phyloP scores from a whole-genome alignment of 306 rosid genomes.

The Vigna radiata region DNA sequence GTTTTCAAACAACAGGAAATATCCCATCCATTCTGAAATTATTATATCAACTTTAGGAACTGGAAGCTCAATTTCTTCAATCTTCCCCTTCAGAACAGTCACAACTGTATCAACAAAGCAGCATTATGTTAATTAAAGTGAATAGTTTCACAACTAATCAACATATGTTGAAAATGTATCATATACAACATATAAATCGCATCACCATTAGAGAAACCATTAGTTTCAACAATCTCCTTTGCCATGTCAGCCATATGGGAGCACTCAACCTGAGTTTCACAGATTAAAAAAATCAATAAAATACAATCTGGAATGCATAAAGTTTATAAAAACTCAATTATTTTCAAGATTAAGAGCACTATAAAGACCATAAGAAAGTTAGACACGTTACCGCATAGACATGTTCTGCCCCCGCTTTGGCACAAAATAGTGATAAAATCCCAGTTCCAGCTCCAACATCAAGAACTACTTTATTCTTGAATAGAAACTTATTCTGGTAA shows the following conservation, averaged over 20 bases:
- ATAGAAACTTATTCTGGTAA: conserved; percentile 87
- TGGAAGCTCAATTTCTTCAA: conserved; percentile 96
- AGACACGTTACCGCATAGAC: conserved; percentile 79
- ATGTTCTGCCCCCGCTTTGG: conserved; percentile 94
- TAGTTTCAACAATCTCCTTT: conserved; percentile 85
- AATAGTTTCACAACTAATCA: background rate
- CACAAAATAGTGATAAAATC: conserved; percentile 93
- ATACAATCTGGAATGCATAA: background rate
- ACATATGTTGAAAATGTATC: conserved; percentile 13
- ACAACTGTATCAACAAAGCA: conserved; percentile 60
- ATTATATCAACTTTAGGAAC: conserved; percentile 91
- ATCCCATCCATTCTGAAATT: conserved; percentile 99
- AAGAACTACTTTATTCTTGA: conserved; percentile 90
- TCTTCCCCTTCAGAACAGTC: conserved; percentile 94
- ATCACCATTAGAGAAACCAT: conserved; percentile 83
- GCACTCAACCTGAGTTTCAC: conserved; percentile 82
- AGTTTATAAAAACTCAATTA: background rate
- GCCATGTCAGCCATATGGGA: conserved; percentile 98
- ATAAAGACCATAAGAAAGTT: background rate
- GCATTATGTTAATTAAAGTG: conserved; percentile 33
- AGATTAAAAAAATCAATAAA: conserved; percentile 25
- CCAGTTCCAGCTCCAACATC: conserved; percentile 99
- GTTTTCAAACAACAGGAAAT: conserved; percentile 94
- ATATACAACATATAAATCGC: conserved; percentile 22
- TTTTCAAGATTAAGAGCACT: background rate